Evolutionary conservation across 805 yeast species (phyloP), one percentile per base, ranked within the genome.

Genomic region (Schizosaccharomyces osmophilus): DNA sequence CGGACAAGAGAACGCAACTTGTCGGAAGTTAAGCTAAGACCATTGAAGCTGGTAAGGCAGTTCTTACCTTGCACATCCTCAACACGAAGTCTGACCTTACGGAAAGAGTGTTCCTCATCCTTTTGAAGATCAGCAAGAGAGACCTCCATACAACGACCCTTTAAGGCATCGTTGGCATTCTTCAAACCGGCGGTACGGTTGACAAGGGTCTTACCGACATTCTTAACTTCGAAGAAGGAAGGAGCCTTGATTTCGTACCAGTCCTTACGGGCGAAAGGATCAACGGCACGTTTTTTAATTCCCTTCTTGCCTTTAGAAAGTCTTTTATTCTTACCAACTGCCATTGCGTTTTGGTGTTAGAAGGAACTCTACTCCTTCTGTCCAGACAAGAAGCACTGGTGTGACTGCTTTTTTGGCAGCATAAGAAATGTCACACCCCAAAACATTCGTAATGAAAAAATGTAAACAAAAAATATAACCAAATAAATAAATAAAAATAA

Each of bases 41-140:
- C 97, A 82, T 90, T 96, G 93, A 89, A 90, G 94, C 90, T 89
- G 82, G 97, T 89, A 76, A 89, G 82, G 74, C 89, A 82, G 85
- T 88, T 88, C 81, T 87, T 87, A 80, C 97, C 97, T 81, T 90
- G 96, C 71, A 89, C 95, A 80, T 90, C 97, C 73, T 89, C 97
- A 72, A 90, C 95, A 81, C 97, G 88, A 79, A 89, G 86, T 79
- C 85, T 87, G 75, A 89, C 80, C 81, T 89, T 88, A 83, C 95
- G 90, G 87, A 84, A 85, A 68, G 97, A 83, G 83, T 89, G 95
- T 80, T 90, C 97, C 82, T 90, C 97, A 73, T 95, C 95, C 61
- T 66, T 66, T 81, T 90, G 97, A 74, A 90, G 83, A 78, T 90
- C 97, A 72, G 97, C 97, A 70, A 90, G 82, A 69, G 87, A 84